Evolutionary conservation across 2,329 filamentous ascomycete genomes (phyloP), one percentile per base, ranked within the genome.

Genomic region (Colletotrichum noveboracense): DNA sequence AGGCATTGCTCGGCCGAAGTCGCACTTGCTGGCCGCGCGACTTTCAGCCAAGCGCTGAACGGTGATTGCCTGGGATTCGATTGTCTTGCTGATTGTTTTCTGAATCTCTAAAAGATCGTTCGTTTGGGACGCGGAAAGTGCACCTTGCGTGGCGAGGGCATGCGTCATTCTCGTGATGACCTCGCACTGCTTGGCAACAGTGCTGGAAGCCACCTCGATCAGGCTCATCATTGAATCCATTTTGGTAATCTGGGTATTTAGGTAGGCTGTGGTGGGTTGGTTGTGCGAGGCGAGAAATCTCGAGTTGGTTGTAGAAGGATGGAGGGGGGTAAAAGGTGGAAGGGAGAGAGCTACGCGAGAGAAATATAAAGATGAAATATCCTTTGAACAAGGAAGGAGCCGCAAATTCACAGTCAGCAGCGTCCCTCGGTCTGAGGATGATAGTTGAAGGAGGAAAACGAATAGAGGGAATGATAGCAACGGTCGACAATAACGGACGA

Each of bases 11-110:
- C 43, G n/a, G 43, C n/a, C n/a, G n/a, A 52, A 24, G n/a, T 24
- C 10, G n/a, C 43, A 52, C 0, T 52, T 52, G 10, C n/a, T 24
- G 43, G 43, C n/a, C 12, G n/a, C 43, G 0, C 1, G 10, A 21
- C 0, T 5, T 13, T 52, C 10, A 24, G 1, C 0, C 43, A 52
- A 52, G n/a, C 43, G 6, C n/a, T 52, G 10, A 0, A 24, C 5
- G 6, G n/a, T 52, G 10, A 12, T 24, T 21, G n/a, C n/a, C 43
- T 52, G 43, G 43, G 6, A 52, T 2, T 52, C 6, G 12, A 52
- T 52, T 0, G 43, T 52, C 43, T 52, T 13, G 43, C 3, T 52
- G 43, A 52, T 7, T 2, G 43, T 5, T 52, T 52, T 13, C n/a
- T 52, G n/a, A 52, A 52, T 3, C 10, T 52, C 43, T 5, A 13